Evolutionary conservation across 2,329 filamentous ascomycete genomes (phyloP), one percentile per base, ranked within the genome.

Genomic region (Stenocarpella maydis): DNA sequence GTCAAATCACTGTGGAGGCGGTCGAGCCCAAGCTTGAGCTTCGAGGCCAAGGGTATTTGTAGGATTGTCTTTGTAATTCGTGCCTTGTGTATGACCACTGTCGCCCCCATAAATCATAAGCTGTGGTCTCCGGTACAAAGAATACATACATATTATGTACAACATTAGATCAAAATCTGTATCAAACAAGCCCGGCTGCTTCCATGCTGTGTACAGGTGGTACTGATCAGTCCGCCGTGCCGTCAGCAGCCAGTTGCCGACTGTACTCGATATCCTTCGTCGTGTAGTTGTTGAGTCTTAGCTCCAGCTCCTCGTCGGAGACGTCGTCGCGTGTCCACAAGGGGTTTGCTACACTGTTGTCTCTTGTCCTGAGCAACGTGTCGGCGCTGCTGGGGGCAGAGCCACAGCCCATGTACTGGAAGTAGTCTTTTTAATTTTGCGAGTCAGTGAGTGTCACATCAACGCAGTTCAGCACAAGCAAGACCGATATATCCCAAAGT

Each of bases 371-470:
- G 70, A 73, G 74, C 39, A 75, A 73, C 17, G 77, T 63, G 65
- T 73, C 74, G 3, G 72, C 73, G 12, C 75, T 72, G 24, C 70
- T 74, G 76, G 86, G 88, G 45, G 74, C 80, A 15, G 78, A 72
- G 14, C 49, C 55, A n/a, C 70, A 71, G 39, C 67, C 64, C 55
- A 85, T 83, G 24, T 75, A 67, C 68, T 78, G 77, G 70, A 89
- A 81, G 78, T 90, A 90, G 74, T 80, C 58, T 63, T 4, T 26
- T 24, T 1, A 15, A 17, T 47, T 47, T 47, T 43, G n/a, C n/a
- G 14, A 49, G n/a, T 63, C 19, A 63, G 58, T 21, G 26, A 49
- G 14, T 49, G 58, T 6, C 41, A 47, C 6, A 0, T 6, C 12
- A 24, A 24, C 1, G 19, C 6, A 1, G 8, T 24, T 19, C 15